A percentile compares a stretch with the other conserved stretches of the same genome.
These are phyloP conservation scores for Cladosporium colombiae DNA, from an alignment of 2,329 filamentous ascomycete genomes.

Conservation along the genomic window DNA sequence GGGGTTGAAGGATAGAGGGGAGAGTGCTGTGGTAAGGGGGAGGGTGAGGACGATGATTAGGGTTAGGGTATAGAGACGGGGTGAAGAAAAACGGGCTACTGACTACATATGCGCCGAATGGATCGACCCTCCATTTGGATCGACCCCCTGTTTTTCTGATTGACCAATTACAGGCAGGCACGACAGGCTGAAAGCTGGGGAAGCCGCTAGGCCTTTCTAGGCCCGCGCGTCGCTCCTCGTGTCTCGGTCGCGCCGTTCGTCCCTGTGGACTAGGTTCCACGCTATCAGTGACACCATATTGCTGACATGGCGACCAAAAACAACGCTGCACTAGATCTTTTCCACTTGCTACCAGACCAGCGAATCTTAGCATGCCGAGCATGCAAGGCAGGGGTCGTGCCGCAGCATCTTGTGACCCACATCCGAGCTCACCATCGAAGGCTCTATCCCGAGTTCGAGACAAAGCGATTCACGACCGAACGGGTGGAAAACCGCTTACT, in stretches of 20 bases:
- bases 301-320: background rate
- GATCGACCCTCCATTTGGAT: conserved; percentile 7
- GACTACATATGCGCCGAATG: conserved; percentile 10
- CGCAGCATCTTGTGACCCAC: background rate
- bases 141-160: background rate
- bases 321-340: background rate
- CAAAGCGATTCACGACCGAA: background rate
- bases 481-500: background rate
- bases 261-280: background rate
- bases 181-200: background rate
- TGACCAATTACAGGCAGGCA: conserved; percentile 1
- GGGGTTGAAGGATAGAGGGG: too few relatives aligned
- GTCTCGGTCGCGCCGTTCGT: conserved; percentile 10
- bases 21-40: too few relatives aligned
- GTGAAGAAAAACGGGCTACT: background rate
- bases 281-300: background rate
- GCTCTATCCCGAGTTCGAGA: background rate
- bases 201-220: background rate
- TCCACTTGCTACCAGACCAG: background rate
- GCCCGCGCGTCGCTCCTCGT: conserved; percentile 2
- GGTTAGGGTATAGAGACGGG: too few relatives aligned
- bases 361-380: background rate
- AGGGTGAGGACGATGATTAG: too few relatives aligned
- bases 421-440: background rate
- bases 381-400: background rate